These are phyloP conservation scores for Trichoderma reesei DNA, from an alignment of 495 filamentous ascomycete genomes.

Conservation along the genomic window DNA sequence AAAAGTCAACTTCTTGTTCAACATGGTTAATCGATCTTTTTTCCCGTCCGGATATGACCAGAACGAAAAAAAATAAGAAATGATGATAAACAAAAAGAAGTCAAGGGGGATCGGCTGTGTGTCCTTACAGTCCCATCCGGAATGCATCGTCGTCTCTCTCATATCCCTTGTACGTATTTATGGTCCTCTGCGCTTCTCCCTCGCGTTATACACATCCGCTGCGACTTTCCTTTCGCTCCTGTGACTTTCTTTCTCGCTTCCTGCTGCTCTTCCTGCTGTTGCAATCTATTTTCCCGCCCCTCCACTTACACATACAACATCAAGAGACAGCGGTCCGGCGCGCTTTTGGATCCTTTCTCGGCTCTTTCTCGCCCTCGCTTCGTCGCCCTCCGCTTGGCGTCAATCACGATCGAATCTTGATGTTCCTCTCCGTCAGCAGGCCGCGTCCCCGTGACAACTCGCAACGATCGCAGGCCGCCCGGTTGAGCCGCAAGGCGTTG, in stretches of 20 bases:
- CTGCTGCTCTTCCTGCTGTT: neutral
- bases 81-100: too few species aligned
- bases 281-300: neutral
- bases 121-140: constrained; percentile 3
- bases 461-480: neutral
- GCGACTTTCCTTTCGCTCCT: neutral
- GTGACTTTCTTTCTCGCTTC: too few species aligned
- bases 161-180: neutral
- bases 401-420: neutral
- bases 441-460: constrained; percentile 1
- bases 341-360: neutral
- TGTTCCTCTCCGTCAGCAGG: neutral
- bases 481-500: neutral
- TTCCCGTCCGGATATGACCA: neutral
- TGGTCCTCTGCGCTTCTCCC: neutral
- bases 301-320: neutral
- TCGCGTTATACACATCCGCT: neutral
- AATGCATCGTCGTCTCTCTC: neutral
- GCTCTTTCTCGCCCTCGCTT: neutral
- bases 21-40: neutral
- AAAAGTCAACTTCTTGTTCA: constrained; percentile 2
- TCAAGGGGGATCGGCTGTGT: neutral
- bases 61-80: too few species aligned
- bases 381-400: neutral
- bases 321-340: neutral